Evolutionary conservation across 2,329 filamentous ascomycete species (phyloP).

Genomic region (Trichoderma citrinoviride): DNA sequence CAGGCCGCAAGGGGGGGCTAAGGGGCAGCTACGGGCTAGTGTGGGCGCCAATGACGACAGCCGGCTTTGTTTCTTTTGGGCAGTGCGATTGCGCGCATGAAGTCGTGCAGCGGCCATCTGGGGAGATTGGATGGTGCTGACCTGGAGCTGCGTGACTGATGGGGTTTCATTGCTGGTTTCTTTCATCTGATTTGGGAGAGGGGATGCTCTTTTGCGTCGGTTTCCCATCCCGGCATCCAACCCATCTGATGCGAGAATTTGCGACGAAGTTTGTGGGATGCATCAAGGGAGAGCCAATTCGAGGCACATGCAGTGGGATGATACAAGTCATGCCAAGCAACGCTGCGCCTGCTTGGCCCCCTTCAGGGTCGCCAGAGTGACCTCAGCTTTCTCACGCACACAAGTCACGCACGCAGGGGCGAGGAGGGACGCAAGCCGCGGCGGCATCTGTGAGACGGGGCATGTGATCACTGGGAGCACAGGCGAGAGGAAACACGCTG

Average conservation of each 20-base stretch:
- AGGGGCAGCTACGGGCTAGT: constrained; percentile 8
- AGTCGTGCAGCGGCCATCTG: constrained; percentile 1
- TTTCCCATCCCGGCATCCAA: no score
- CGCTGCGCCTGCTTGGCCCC: constrained; percentile 3
- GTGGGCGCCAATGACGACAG: constrained; percentile 19
- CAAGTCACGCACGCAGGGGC: constrained; percentile 8
- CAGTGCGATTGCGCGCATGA: constrained; percentile 6
- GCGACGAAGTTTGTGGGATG: background rate
- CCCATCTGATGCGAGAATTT: no score
- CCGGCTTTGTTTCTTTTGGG: background rate
- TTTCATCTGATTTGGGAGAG: no score
- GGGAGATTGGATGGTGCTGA: background rate
- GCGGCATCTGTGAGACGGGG: background rate
- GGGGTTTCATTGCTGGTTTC: background rate
- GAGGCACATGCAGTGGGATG: background rate
- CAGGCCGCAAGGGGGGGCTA: constrained; percentile 8
- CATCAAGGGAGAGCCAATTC: background rate
- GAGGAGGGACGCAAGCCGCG: background rate
- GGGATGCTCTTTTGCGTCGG: no score
- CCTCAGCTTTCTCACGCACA: constrained; percentile 5
- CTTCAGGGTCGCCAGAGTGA: constrained; percentile 12
- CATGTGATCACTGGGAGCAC: constrained; percentile 9
- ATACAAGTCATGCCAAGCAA: constrained; percentile 7
- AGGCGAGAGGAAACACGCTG: background rate
- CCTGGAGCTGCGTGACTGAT: background rate